Evolutionary conservation across 2,329 filamentous ascomycete species (phyloP).

Genomic region (Microdochium nivale): DNA sequence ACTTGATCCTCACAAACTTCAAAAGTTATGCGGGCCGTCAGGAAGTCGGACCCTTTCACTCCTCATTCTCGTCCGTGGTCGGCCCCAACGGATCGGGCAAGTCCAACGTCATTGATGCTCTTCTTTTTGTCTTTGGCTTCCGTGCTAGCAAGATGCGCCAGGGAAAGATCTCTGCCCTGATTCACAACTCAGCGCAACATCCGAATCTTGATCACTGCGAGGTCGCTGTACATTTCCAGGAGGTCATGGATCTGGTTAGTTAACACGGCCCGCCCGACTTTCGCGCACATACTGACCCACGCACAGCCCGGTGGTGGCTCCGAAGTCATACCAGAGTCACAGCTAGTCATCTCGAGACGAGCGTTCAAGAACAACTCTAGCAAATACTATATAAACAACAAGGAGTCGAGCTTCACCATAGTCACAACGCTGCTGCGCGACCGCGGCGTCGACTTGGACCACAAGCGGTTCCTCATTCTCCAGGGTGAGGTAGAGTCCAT

Average conservation of each 20-base stretch:
- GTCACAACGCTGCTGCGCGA: conserved; percentile 83
- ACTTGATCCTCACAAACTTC: conserved; percentile 90
- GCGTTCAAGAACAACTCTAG: conserved; percentile 98
- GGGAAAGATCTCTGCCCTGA: conserved; percentile 94
- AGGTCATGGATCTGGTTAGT: conserved; percentile 75
- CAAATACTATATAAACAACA: conserved; percentile 94
- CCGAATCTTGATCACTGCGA: conserved; percentile 87
- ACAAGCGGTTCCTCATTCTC: conserved; percentile 95
- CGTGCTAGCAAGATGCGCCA: conserved; percentile 98
- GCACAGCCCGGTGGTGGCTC: conserved; percentile 59
- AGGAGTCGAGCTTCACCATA: conserved; percentile 82
- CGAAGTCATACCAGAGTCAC: conserved; percentile 73
- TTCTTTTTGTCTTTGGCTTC: conserved; percentile 98
- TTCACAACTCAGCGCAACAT: conserved; percentile 88
- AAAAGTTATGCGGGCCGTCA: conserved; percentile 97
- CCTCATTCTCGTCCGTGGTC: conserved; percentile 95
- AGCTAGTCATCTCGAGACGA: conserved; percentile 78
- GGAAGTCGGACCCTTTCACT: conserved; percentile 92
- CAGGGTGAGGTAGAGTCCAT: conserved; percentile 98
- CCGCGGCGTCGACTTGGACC: conserved; percentile 87
- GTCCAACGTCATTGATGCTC: conserved; percentile 96
- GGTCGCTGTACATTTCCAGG: conserved; percentile 92
- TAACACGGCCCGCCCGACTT: too few relatives aligned
- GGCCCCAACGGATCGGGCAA: conserved; percentile 97
- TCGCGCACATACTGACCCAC: conserved; percentile 14